phyloP scores from a whole-genome alignment of 208 protist species.

The Leishmania turanica region DNA sequence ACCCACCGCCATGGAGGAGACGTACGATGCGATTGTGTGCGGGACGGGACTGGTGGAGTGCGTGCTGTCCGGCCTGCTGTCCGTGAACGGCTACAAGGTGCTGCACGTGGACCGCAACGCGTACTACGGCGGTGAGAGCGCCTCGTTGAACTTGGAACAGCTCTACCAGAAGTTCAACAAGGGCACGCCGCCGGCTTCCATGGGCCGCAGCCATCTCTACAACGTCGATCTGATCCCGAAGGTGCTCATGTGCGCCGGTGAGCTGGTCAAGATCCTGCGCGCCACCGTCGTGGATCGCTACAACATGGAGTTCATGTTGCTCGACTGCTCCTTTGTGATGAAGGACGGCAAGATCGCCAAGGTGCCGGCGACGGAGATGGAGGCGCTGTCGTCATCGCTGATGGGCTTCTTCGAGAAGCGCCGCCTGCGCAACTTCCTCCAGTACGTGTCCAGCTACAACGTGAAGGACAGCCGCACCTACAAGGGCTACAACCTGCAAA shows the following conservation, averaged over 20 bases:
- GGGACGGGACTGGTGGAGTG: conserved; percentile 99
- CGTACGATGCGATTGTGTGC: conserved; percentile 98
- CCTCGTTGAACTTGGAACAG: conserved; percentile 98
- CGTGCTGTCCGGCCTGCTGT: conserved; percentile 94
- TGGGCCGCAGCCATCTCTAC: conserved; percentile 97
- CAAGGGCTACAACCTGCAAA: conserved; percentile 89
- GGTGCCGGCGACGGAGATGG: conserved; percentile 96
- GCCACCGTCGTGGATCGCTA: conserved; percentile 98
- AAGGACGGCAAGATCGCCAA: conserved; percentile 97
- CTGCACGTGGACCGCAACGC: conserved; percentile 99
- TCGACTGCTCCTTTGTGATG: conserved; percentile 98
- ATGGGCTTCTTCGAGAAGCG: conserved; percentile 99
- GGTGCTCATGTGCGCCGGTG: conserved; percentile 98
- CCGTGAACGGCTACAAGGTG: conserved; percentile 98
- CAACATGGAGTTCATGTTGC: conserved; percentile 98
- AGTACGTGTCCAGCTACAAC: conserved; percentile 93
- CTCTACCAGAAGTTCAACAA: conserved; percentile 96
- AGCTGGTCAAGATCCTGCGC: conserved; percentile 98
- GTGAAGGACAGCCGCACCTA: conserved; percentile 89
- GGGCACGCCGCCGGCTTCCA: conserved; percentile 54
- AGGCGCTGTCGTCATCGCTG: conserved; percentile 96
- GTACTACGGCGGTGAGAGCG: conserved; percentile 99
- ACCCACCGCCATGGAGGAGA: conserved; percentile 71
- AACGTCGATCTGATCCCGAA: conserved; percentile 99
- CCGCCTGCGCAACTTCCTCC: conserved; percentile 93